These are phyloP conservation scores for Boletus putidus DNA, from an alignment of 1,284 basidiomycete species.

Conservation along the genomic window DNA sequence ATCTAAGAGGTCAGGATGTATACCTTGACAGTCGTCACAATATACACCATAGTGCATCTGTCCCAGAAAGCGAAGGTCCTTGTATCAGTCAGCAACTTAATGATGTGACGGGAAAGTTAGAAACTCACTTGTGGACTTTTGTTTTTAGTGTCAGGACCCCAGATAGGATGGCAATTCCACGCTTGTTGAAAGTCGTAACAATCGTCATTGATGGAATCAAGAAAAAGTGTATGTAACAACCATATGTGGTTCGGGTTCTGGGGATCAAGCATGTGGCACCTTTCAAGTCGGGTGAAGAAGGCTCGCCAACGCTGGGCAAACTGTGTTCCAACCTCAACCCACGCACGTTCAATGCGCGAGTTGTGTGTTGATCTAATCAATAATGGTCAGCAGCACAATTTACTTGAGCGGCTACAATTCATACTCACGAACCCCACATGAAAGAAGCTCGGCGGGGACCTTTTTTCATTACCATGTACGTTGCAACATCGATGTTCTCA, in stretches of 20 bases:
- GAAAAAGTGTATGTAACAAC: constrained; percentile 36
- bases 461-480: constrained; percentile 27
- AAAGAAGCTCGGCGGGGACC: constrained; percentile 32
- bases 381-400: too few relatives aligned
- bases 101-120: too few relatives aligned
- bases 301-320: constrained; percentile 31
- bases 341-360: constrained; percentile 42
- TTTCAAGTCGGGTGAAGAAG: constrained; percentile 35
- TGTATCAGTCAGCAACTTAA: too few relatives aligned
- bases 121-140: too few relatives aligned
- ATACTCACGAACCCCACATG: constrained; percentile 34
- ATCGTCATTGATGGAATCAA: constrained; percentile 19
- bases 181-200: constrained; percentile 26
- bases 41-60: too few relatives aligned
- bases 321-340: constrained; percentile 38
- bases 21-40: too few relatives aligned
- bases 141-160: too few relatives aligned
- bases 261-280: constrained; percentile 24
- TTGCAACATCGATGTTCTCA: constrained; percentile 34
- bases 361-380: constrained; percentile 13
- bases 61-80: too few relatives aligned
- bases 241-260: constrained; percentile 31
- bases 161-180: constrained; percentile 41
- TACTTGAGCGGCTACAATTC: too few relatives aligned
- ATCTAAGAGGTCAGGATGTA: too few relatives aligned